phyloP scores from a whole-genome alignment of 108 stramenopile genomes.

The Epithemia pelagica region DNA sequence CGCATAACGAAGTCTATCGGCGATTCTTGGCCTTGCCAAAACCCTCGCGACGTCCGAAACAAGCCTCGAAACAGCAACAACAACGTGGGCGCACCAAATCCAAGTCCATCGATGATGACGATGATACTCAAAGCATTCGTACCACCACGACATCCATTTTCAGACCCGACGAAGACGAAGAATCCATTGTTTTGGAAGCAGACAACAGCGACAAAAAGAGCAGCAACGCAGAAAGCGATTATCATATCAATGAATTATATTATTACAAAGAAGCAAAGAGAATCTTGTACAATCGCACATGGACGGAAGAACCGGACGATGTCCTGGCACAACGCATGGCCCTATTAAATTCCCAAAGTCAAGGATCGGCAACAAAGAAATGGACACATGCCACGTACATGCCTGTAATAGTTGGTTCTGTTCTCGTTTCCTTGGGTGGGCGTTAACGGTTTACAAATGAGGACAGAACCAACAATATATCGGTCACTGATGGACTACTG shows the following conservation, averaged over 20 bases:
- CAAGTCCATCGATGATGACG: neutral
- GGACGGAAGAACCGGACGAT: neutral
- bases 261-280: neutral
- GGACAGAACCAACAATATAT: too few relatives aligned
- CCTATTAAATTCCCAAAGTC: neutral
- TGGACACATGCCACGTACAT: neutral
- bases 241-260: neutral
- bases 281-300: neutral
- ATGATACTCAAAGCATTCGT: neutral
- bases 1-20: neutral
- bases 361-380: neutral
- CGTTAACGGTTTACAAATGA: too few relatives aligned
- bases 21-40: neutral
- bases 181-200: neutral
- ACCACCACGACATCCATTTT: neutral
- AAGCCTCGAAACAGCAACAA: neutral
- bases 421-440: neutral
- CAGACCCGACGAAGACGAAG: neutral
- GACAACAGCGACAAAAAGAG: neutral
- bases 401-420: neutral
- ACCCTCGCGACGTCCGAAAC: neutral
- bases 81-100: neutral
- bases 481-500: too few relatives aligned
- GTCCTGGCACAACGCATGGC: neutral
- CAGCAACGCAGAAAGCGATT: neutral